Evolutionary conservation across 352 stramenopile species (phyloP).

Genomic region (Thalassiosira hispida): DNA sequence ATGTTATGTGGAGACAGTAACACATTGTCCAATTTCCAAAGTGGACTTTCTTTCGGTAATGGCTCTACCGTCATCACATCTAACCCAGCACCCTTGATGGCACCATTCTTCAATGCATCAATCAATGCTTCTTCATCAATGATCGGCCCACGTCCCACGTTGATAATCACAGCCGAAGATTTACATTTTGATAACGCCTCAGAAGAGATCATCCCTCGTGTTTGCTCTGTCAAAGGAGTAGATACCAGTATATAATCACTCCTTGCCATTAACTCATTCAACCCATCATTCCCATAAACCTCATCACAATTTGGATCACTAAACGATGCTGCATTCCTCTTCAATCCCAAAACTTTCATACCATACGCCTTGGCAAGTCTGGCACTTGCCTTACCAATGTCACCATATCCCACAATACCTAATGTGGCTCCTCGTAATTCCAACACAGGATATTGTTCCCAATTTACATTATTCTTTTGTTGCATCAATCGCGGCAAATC

Average conservation of each 20-base stretch:
- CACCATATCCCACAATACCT: constrained; percentile 84
- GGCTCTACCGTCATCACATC: constrained; percentile 86
- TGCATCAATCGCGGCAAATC: constrained; percentile 81
- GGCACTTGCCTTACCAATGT: constrained; percentile 84
- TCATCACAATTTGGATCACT: constrained; percentile 79
- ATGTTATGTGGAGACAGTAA: constrained; percentile 87
- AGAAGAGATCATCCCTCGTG: constrained; percentile 71
- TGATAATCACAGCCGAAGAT: constrained; percentile 84
- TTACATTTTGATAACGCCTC: constrained; percentile 77
- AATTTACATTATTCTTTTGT: constrained; percentile 78
- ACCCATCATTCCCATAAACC: constrained; percentile 64
- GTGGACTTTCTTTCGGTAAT: constrained; percentile 70
- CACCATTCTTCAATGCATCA: constrained; percentile 63
- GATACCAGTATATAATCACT: constrained; percentile 86
- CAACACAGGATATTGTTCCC: constrained; percentile 82
- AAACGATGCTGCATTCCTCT: constrained; percentile 48
- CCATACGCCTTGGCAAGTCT: constrained; percentile 86
- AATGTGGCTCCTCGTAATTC: constrained; percentile 72
- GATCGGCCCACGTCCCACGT: constrained; percentile 85
- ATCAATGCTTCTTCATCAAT: constrained; percentile 85
- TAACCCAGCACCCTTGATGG: constrained; percentile 82
- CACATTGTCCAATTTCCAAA: constrained; percentile 87
- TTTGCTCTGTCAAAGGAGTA: constrained; percentile 82
- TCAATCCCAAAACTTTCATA: constrained; percentile 85
- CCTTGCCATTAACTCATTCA: constrained; percentile 64